Evolutionary conservation across 768 basidiomycete genomes (phyloP).

Genomic region (Jaapia argillacea): DNA sequence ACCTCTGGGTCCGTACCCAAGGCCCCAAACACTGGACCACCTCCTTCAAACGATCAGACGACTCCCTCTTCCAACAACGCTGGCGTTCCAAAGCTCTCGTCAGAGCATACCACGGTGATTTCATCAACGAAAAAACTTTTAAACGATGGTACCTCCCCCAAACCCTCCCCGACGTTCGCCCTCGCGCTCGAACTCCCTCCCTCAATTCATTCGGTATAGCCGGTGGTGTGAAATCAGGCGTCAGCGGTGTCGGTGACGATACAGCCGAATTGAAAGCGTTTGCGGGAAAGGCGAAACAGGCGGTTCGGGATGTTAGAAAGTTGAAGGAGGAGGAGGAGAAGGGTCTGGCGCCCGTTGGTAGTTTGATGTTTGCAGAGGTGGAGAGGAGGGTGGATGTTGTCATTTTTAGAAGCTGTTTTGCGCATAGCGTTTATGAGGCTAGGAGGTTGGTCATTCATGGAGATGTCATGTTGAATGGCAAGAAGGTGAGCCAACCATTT

Average conservation of each 20-base stretch:
- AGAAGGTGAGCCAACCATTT: constrained; percentile 46
- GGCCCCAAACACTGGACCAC: constrained; percentile 37
- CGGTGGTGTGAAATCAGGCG: too few relatives aligned
- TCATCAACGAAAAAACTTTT: constrained; percentile 86
- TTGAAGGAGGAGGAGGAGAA: constrained; percentile 32
- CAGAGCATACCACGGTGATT: constrained; percentile 93
- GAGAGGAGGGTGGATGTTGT: constrained; percentile 91
- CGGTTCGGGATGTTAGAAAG: constrained; percentile 5
- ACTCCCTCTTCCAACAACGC: constrained; percentile 82
- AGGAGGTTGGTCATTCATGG: constrained; percentile 80
- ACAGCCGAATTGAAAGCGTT: constrained; percentile 41
- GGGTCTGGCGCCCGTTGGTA: constrained; percentile 82
- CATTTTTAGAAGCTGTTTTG: constrained; percentile 83
- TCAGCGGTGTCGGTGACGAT: constrained; percentile 34
- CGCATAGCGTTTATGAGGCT: constrained; percentile 84
- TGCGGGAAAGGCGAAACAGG: constrained; percentile 38
- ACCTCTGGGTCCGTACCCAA: constrained; percentile 72
- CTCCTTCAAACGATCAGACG: constrained; percentile 42
- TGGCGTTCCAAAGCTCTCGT: constrained; percentile 82
- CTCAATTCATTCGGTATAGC: too few relatives aligned
- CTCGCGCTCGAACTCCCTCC: constrained; percentile 29
- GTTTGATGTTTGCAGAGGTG: constrained; percentile 92
- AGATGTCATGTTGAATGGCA: constrained; percentile 81
- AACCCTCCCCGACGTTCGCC: constrained; percentile 79
- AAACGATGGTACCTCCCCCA: constrained; percentile 91